Base-by-base conservation (phyloP, 768 basidiomycete species). In the Hypholoma sublateritium region DNA sequence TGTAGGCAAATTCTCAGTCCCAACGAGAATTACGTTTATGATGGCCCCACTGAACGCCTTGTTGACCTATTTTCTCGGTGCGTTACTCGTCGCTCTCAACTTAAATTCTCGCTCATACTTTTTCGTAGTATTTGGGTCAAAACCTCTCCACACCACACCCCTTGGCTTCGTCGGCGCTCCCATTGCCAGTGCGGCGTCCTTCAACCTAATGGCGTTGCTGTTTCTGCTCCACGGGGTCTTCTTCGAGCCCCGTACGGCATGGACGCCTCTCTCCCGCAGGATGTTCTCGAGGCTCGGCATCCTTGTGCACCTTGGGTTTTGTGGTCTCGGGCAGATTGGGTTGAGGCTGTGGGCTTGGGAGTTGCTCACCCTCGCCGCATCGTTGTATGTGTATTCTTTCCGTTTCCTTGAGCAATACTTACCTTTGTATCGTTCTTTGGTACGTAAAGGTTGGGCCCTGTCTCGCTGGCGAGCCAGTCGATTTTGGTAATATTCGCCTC, bases 281-380 rank as follows among this genome's bases (percentile, higher is more conserved):
- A 81, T 82, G 60, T 88, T 93, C 69, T 82, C 80, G 4, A 80
- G 77, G 55, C 78, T 93, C 12, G 84, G 86, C 1, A 68, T 88
- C 5, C 70, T 96, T 45, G 76, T 87, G 5, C 83, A 80, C 39
- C 77, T 97, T 1, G 91, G 94, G 0, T 62, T 94, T 1, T 88
- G 89, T 8, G 94, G 95, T 16, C 83, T 91, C 17, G 87, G 85
- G 1, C 91, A 92, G 69, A 87, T 82, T 3, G 91, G 88, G 1
- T 85, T 84, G 6, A 93, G 95, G 71, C 95, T 93, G 93, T 97
- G 94, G 93, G 86, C 88, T 32, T 95, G 95, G 95, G 93, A 95
- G 72, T 79, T 93, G 11, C 70, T 89, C 34, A 85, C 84, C 28
- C 72, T 81, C 2, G 77, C 75, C 5, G 79, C 80, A 9, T 77